phyloP scores from a whole-genome alignment of 768 basidiomycete genomes.

The Phanerodontia chrysosporium region DNA sequence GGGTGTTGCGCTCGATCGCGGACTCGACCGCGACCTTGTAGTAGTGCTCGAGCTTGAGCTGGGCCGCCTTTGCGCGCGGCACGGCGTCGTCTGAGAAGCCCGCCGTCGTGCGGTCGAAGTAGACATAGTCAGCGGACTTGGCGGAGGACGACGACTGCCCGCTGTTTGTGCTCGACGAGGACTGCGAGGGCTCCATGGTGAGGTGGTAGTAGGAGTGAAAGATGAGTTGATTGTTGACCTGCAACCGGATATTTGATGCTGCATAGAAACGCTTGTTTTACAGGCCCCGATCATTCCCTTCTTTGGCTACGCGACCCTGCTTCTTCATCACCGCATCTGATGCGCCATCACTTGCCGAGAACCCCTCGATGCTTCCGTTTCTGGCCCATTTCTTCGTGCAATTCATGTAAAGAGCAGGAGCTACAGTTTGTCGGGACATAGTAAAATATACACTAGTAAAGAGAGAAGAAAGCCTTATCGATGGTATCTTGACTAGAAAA shows the following conservation, averaged over 20 bases:
- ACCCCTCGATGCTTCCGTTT: not conserved
- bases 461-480: not conserved
- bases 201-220: not conserved
- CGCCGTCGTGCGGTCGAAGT: constrained; percentile 78
- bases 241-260: constrained; percentile 6
- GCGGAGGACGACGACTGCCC: constrained; percentile 21
- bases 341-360: not conserved
- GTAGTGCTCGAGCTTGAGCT: constrained; percentile 93
- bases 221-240: constrained; percentile 6
- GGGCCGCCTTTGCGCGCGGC: constrained; percentile 84
- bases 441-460: too few relatives aligned
- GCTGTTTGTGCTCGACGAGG: constrained; percentile 19
- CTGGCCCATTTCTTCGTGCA: too few relatives aligned
- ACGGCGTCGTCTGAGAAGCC: constrained; percentile 79
- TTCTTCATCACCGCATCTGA: not conserved
- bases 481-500: not conserved
- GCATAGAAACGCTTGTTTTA: constrained; percentile 5
- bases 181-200: constrained; percentile 12
- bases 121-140: constrained; percentile 77
- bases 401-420: too few relatives aligned
- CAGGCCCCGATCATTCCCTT: not conserved
- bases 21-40: constrained; percentile 96
- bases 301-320: not conserved
- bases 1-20: constrained; percentile 88
- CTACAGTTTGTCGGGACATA: too few relatives aligned